Conservation (phyloP, 2,329 filamentous ascomycete species). For the Colletotrichum nymphaeae region DNA sequence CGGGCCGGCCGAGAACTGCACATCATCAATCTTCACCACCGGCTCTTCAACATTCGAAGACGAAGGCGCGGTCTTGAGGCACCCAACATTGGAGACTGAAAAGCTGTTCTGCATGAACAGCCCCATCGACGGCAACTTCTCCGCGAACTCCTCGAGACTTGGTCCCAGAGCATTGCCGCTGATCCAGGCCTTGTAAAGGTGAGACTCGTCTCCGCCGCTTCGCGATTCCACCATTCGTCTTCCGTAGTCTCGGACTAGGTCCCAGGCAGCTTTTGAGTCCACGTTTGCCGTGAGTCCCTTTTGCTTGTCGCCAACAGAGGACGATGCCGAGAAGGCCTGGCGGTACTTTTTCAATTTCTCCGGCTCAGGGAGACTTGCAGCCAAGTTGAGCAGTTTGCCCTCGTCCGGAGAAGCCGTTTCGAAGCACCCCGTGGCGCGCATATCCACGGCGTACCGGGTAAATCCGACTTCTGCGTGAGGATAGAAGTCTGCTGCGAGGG, state of each 20-base stretch:
- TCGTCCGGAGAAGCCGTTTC: background rate
- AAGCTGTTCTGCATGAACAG: slow-evolving; percentile 24
- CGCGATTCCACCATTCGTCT: slow-evolving; percentile 13
- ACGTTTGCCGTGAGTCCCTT: background rate
- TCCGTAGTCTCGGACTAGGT: slow-evolving; percentile 17
- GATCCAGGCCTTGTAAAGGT: slow-evolving; percentile 26
- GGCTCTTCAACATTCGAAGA: background rate
- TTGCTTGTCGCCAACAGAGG: background rate
- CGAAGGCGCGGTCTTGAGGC: background rate
- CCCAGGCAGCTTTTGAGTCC: slow-evolving; percentile 12
- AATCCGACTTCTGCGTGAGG: slow-evolving; percentile 38
- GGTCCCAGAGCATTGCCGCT: slow-evolving; percentile 39
- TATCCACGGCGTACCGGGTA: slow-evolving; percentile 50
- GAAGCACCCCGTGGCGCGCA: slow-evolving; percentile 39
- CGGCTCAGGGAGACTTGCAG: slow-evolving; percentile 16
- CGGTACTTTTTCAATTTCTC: slow-evolving; percentile 21
- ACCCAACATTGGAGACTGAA: slow-evolving; percentile 36
- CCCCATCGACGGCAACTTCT: slow-evolving; percentile 24
- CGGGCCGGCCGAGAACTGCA: slow-evolving; percentile 32
- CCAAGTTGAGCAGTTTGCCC: slow-evolving; percentile 25
- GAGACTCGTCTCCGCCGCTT: slow-evolving; percentile 11
- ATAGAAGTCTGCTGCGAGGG: slow-evolving; percentile 38
- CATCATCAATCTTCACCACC: slow-evolving; percentile 30
- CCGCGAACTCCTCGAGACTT: slow-evolving; percentile 36
- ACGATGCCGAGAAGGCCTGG: background rate